phyloP scores from a whole-genome alignment of 2,329 filamentous ascomycete species.

The Cercospora sojina region DNA sequence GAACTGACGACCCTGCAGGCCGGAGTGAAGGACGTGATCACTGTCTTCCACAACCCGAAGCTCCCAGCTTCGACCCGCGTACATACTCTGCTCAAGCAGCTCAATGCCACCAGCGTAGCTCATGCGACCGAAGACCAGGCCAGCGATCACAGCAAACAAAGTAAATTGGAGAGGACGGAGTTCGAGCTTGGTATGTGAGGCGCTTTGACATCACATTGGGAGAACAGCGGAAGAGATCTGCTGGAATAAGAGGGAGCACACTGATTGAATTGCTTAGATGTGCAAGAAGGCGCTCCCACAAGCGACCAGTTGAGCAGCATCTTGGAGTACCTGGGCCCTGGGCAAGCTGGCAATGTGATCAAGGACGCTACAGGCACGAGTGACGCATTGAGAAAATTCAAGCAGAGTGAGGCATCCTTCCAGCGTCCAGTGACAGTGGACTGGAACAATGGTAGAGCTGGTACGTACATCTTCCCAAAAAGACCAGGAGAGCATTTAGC shows the following conservation, averaged over 20 bases:
- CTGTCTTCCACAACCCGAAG: slow-evolving; percentile 87
- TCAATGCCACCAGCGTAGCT: slow-evolving; percentile 66
- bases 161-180: slow-evolving; percentile 59
- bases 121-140: slow-evolving; percentile 73
- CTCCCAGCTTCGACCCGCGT: slow-evolving; percentile 71
- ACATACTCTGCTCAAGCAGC: slow-evolving; percentile 75
- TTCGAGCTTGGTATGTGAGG: slow-evolving; percentile 67
- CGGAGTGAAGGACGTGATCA: slow-evolving; percentile 73
- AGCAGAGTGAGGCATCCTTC: slow-evolving; percentile 67
- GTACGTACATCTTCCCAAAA: slow-evolving; percentile 41
- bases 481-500: not conserved
- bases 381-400: slow-evolving; percentile 79
- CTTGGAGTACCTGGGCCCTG: slow-evolving; percentile 72
- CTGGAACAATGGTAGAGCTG: slow-evolving; percentile 86
- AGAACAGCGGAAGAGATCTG: not conserved
- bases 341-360: slow-evolving; percentile 64
- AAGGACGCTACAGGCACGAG: slow-evolving; percentile 69
- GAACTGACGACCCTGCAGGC: slow-evolving; percentile 32
- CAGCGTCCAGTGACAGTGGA: slow-evolving; percentile 81
- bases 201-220: not conserved
- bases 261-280: slow-evolving; percentile 48
- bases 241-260: not conserved
- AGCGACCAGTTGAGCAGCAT: slow-evolving; percentile 79
- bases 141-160: slow-evolving; percentile 63
- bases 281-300: slow-evolving; percentile 79